These are phyloP conservation scores for Samsoniella hepiali DNA, from an alignment of 2,329 filamentous ascomycete genomes.

Conservation along the genomic window DNA sequence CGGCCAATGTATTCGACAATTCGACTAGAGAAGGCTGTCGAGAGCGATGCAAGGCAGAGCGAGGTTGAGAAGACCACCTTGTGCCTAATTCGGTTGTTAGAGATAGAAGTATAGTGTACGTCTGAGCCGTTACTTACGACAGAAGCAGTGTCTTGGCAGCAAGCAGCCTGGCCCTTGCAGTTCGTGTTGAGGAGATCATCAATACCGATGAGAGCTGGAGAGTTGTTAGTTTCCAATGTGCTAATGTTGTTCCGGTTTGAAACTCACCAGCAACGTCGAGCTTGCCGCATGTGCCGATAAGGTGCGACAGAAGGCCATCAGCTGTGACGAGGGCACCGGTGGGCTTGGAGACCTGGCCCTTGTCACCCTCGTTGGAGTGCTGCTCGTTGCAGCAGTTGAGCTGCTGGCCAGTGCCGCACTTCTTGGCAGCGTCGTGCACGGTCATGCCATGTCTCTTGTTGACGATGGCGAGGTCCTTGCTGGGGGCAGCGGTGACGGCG, in stretches of 20 bases:
- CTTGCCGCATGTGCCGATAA: background rate
- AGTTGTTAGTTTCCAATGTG: background rate
- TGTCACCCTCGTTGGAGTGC: background rate
- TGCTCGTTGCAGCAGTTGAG: slow-evolving; percentile 1
- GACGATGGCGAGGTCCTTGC: background rate
- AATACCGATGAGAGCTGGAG: background rate
- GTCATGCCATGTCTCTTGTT: background rate
- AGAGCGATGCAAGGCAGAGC: background rate
- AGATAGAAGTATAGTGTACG: too few species aligned
- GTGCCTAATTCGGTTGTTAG: background rate
- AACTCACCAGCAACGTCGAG: background rate
- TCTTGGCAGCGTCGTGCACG: background rate
- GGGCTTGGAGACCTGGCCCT: background rate
- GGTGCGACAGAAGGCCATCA: background rate
- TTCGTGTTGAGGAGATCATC: background rate
- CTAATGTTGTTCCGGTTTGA: background rate
- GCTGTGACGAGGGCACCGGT: background rate
- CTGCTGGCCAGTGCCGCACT: background rate
- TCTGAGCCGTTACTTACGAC: background rate
- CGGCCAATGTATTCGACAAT: too few species aligned
- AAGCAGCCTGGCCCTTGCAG: background rate
- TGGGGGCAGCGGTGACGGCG: background rate
- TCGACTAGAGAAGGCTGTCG: background rate
- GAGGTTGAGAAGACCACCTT: background rate
- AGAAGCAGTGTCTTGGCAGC: background rate